Percentiles rank a stretch among this genome's conserved stretches.
phyloP scores from a whole-genome alignment of 345 rosid species.

The Moricandia arvensis region DNA sequence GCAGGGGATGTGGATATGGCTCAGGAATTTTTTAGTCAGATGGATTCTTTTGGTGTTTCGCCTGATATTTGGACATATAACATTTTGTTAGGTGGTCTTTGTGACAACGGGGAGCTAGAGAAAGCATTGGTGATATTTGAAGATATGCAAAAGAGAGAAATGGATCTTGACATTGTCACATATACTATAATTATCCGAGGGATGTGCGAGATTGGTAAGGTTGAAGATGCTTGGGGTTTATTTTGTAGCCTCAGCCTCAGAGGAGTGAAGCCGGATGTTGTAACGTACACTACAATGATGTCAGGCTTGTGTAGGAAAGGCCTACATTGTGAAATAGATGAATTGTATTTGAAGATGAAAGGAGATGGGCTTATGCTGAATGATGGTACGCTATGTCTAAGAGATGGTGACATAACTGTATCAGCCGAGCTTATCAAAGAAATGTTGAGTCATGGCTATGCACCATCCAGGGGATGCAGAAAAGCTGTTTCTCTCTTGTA shows the following conservation, averaged over 20 bases:
- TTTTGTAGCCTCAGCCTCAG: background rate
- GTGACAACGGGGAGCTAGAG: constrained; percentile 2
- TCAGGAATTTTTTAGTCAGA: background rate
- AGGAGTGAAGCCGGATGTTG: background rate
- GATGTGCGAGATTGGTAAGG: background rate
- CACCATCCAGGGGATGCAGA: background rate
- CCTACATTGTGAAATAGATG: background rate
- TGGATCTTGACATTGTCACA: background rate
- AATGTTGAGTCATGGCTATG: constrained; percentile 16
- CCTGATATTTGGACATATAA: background rate
- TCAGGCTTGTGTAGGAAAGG: constrained; percentile 3
- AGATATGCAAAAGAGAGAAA: background rate
- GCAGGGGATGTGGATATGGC: background rate
- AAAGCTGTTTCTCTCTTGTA: constrained; percentile 14
- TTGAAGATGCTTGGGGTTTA: background rate
- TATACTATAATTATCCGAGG: background rate
- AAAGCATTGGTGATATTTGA: background rate
- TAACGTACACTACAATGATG: background rate
- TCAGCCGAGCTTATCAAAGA: constrained; percentile 21
- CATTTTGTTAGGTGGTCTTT: background rate
- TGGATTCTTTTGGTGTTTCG: background rate
- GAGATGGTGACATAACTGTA: constrained; percentile 11
- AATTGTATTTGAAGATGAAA: background rate
- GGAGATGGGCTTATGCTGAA: background rate
- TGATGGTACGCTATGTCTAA: constrained; percentile 17